Evolutionary conservation across 164 flowering plant species (phyloP).

Genomic region (Malania oleifera): DNA sequence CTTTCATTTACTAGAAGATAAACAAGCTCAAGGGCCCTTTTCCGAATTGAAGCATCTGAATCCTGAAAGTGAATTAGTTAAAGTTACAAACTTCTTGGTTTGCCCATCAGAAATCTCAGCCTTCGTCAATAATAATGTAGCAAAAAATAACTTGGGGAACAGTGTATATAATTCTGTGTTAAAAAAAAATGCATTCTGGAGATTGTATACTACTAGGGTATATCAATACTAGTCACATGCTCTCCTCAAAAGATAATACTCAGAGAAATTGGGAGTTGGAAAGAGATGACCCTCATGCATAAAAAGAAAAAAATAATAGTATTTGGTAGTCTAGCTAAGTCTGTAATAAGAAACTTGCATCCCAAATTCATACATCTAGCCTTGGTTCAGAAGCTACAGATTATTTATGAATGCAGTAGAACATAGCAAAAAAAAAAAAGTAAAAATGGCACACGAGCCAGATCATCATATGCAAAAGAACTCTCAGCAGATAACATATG

Average conservation of each 20-base stretch:
- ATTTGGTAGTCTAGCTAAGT: not conserved
- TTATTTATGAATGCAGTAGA: not conserved
- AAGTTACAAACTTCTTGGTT: slow-evolving; percentile 10
- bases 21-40: slow-evolving; percentile 93
- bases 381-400: not conserved
- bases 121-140: not conserved
- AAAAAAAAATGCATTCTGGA: no score
- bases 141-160: not conserved
- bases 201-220: no score
- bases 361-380: not conserved
- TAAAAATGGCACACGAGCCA: no score
- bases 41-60: slow-evolving; percentile 95
- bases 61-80: slow-evolving; percentile 48
- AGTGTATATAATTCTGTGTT: no score
- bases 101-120: not conserved
- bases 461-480: not conserved
- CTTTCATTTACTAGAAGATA: slow-evolving; percentile 88
- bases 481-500: no score
- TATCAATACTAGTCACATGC: no score
- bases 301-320: not conserved
- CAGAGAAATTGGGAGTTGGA: no score
- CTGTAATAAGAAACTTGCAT: not conserved
- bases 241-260: no score
- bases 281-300: not conserved
- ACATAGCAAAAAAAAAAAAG: no score